Evolutionary conservation across 2,329 filamentous ascomycete species (phyloP).

Genomic region (Helminthosporium solani): DNA sequence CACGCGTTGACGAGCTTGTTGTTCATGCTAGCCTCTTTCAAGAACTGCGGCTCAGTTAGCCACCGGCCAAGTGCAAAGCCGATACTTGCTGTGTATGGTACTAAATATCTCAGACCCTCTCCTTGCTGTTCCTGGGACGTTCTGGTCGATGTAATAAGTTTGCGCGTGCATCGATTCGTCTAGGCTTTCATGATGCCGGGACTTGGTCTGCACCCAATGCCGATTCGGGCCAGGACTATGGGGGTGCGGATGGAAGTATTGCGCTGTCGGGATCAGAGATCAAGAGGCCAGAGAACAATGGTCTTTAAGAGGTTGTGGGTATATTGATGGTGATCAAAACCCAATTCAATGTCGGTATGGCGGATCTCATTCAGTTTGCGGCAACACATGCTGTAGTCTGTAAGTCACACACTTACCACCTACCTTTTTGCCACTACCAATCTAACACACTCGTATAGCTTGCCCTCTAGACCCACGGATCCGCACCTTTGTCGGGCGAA

Average conservation of each 20-base stretch:
- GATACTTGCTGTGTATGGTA: conserved; percentile 31
- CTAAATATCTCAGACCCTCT: conserved; percentile 18
- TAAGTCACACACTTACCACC: not conserved
- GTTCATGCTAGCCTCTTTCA: no score
- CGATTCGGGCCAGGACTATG: conserved; percentile 16
- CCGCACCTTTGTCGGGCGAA: conserved; percentile 33
- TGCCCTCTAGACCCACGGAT: conserved; percentile 38
- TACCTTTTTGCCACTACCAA: not conserved
- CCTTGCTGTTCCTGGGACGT: conserved; percentile 16
- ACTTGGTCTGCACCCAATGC: conserved; percentile 19
- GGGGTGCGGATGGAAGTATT: conserved; percentile 31
- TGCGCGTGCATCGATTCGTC: conserved; percentile 25
- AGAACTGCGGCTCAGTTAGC: no score
- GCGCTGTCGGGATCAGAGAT: conserved; percentile 21
- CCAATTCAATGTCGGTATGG: conserved; percentile 31
- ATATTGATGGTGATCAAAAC: conserved; percentile 8
- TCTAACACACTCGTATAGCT: conserved; percentile 1
- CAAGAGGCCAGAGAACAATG: conserved; percentile 22
- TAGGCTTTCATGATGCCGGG: conserved; percentile 34
- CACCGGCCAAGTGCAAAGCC: conserved; percentile 20
- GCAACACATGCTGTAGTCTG: conserved; percentile 32
- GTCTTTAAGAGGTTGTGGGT: conserved; percentile 19
- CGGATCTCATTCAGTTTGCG: conserved; percentile 36
- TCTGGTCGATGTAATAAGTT: conserved; percentile 25
- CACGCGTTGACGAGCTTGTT: no score